Evolutionary conservation across 2,329 filamentous ascomycete genomes (phyloP).

Genomic region (Biscogniauxia mediterranea): DNA sequence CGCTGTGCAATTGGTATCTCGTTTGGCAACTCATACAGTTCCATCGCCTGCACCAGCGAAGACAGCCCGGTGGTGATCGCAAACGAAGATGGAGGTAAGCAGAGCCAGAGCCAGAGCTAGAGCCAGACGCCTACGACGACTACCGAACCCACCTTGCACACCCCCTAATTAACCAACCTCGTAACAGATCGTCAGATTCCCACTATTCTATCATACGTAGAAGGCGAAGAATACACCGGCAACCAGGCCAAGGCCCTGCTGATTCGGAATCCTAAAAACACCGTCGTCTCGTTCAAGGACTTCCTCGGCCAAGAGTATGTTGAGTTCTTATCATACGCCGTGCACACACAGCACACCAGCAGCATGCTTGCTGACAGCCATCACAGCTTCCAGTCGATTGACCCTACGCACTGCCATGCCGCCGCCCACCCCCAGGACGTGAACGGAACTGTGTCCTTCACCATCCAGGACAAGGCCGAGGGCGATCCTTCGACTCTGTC

Average conservation of each 20-base stretch:
- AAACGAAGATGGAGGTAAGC: constrained; percentile 91
- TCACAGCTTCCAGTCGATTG: constrained; percentile 83
- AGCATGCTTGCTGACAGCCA: constrained; percentile 9
- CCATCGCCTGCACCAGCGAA: constrained; percentile 88
- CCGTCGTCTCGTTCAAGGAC: constrained; percentile 92
- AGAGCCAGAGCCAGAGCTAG: constrained; percentile 12
- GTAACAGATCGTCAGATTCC: constrained; percentile 88
- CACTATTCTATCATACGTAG: constrained; percentile 88
- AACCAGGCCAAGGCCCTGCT: constrained; percentile 93
- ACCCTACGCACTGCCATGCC: constrained; percentile 90
- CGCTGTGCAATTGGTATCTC: constrained; percentile 86
- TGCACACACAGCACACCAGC: neutral
- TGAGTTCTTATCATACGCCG: neutral
- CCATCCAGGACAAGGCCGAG: constrained; percentile 71
- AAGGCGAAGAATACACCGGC: constrained; percentile 95
- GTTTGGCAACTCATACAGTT: constrained; percentile 98
- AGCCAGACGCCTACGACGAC: too few species aligned
- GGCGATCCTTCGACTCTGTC: constrained; percentile 67
- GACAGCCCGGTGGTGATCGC: constrained; percentile 97
- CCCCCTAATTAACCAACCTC: constrained; percentile 18
- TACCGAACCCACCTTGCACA: neutral
- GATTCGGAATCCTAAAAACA: constrained; percentile 89
- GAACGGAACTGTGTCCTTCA: constrained; percentile 73
- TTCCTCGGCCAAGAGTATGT: constrained; percentile 89
- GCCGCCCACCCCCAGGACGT: constrained; percentile 84